Conservation (phyloP, 2,329 filamentous ascomycete species). For the Neospermospora avenae region DNA sequence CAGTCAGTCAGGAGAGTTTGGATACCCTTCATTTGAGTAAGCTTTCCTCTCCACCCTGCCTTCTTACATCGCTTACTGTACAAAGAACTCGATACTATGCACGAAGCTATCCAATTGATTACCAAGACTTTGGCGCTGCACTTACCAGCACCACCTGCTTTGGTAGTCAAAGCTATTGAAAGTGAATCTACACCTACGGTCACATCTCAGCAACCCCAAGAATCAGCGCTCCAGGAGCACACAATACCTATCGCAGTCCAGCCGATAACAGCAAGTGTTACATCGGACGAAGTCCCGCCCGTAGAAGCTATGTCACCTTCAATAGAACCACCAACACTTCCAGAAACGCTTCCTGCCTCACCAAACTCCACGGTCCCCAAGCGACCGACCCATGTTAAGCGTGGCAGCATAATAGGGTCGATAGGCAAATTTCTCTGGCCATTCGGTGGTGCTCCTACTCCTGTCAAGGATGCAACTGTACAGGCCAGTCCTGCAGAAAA, state of each 20-base stretch:
- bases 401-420: slow-evolving; percentile 11
- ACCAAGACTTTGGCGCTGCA: slow-evolving; percentile 7
- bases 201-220: not conserved
- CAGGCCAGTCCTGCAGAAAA: not conserved
- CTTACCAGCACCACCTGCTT: not conserved
- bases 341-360: not conserved
- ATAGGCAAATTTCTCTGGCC: slow-evolving; percentile 17
- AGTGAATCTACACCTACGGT: not conserved
- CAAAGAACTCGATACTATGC: slow-evolving; percentile 18
- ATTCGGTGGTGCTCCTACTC: slow-evolving; percentile 7
- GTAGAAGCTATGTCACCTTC: not conserved
- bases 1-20: slow-evolving; percentile 13
- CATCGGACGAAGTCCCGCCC: not conserved
- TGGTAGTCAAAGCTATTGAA: not conserved
- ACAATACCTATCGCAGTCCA: not conserved
- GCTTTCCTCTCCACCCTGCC: not conserved
- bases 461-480: not conserved
- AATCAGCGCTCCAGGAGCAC: not conserved
- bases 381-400: slow-evolving; percentile 7
- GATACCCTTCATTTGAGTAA: slow-evolving; percentile 17
- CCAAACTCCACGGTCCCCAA: not conserved
- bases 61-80: not conserved
- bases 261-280: not conserved
- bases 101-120: slow-evolving; percentile 15
- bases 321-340: not conserved